Conservation (phyloP, 1,284 basidiomycete genomes). For the Cystobasidium sp. region DNA sequence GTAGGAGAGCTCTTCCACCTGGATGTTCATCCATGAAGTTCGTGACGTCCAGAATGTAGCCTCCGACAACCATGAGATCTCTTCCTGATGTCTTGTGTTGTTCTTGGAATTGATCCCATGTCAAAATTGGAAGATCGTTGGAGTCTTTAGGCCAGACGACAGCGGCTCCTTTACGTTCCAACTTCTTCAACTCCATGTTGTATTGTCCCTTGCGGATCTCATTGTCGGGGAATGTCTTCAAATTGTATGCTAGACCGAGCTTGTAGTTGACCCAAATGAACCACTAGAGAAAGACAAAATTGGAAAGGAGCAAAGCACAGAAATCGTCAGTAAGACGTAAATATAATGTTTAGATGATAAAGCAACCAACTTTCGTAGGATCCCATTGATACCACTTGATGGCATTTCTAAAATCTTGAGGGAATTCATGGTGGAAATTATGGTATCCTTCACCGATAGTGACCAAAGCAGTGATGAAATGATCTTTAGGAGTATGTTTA, state of each 20-base stretch:
- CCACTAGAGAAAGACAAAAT: conserved; percentile 67
- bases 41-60: conserved; percentile 81
- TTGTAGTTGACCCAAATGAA: conserved; percentile 73
- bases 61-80: conserved; percentile 6
- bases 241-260: conserved; percentile 78
- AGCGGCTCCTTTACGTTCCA: conserved; percentile 71
- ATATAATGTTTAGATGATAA: too few species aligned
- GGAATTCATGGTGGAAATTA: conserved; percentile 68
- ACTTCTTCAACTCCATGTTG: conserved; percentile 63
- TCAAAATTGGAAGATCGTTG: conserved; percentile 76
- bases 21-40: conserved; percentile 90
- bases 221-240: conserved; percentile 92
- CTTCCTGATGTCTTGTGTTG: conserved; percentile 39
- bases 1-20: conserved; percentile 71
- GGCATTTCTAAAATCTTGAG: conserved; percentile 81
- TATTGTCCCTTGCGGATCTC: conserved; percentile 89
- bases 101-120: conserved; percentile 71
- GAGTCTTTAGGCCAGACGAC: conserved; percentile 75
- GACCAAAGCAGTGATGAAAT: conserved; percentile 80
- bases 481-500: conserved; percentile 90
- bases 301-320: too few species aligned
- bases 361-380: too few species aligned
- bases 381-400: conserved; percentile 92
- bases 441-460: conserved; percentile 94
- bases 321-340: too few species aligned